Percentiles rank a stretch among this genome's conserved stretches.
phyloP scores from a whole-genome alignment of 352 stramenopile genomes.

The Phytophthora cryptogea region DNA sequence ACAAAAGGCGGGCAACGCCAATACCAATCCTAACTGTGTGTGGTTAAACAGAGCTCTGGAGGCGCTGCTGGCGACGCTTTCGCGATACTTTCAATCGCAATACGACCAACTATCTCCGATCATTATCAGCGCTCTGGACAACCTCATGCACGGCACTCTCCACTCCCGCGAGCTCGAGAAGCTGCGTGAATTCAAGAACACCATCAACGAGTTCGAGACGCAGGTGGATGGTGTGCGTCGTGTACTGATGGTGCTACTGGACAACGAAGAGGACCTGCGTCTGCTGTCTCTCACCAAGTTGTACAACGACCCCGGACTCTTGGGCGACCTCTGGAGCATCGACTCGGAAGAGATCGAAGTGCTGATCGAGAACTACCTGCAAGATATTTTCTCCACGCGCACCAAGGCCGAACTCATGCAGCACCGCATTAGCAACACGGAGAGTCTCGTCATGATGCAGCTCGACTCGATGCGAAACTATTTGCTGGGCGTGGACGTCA shows the following conservation, averaged over 20 bases:
- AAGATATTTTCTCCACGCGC: slow-evolving; percentile 70
- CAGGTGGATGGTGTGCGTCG: slow-evolving; percentile 66
- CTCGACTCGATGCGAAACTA: slow-evolving; percentile 75
- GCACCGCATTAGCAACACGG: slow-evolving; percentile 72
- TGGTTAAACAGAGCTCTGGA: slow-evolving; percentile 39
- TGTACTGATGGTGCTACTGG: slow-evolving; percentile 65
- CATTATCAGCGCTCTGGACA: slow-evolving; percentile 51
- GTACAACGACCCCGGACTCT: slow-evolving; percentile 41
- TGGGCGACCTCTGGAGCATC: slow-evolving; percentile 45
- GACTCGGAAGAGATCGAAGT: slow-evolving; percentile 67
- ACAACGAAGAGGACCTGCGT: slow-evolving; percentile 76
- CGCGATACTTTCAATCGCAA: slow-evolving; percentile 57
- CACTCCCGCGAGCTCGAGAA: slow-evolving; percentile 58
- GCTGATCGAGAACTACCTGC: slow-evolving; percentile 60
- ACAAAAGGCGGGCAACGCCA: not conserved
- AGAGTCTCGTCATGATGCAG: slow-evolving; percentile 76
- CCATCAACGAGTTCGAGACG: slow-evolving; percentile 74
- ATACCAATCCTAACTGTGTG: not conserved
- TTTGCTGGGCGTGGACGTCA: slow-evolving; percentile 53
- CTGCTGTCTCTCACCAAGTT: slow-evolving; percentile 62
- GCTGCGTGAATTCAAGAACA: slow-evolving; percentile 73
- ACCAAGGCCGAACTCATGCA: slow-evolving; percentile 71
- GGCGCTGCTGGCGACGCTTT: slow-evolving; percentile 58
- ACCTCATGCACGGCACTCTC: slow-evolving; percentile 49
- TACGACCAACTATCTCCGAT: slow-evolving; percentile 48